Conservation (phyloP, 1,284 basidiomycete genomes). For the Leccinum variabile region DNA sequence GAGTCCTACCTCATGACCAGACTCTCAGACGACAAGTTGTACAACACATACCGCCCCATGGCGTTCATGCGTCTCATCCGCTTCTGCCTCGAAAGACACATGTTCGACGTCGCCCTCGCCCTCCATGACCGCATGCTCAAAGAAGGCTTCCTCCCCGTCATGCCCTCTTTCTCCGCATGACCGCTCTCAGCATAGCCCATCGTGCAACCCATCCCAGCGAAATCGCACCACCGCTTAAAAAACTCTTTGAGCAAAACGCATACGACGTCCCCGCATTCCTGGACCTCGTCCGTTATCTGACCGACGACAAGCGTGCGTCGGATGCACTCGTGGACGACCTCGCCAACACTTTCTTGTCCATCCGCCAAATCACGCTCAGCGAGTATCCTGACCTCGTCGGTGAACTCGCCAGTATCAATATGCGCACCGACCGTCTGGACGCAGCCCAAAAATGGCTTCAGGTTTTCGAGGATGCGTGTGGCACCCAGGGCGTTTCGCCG, state of each 20-base stretch:
- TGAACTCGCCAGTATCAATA: slow-evolving; percentile 40
- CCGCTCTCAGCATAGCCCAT: slow-evolving; percentile 33
- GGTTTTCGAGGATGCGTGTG: slow-evolving; percentile 29
- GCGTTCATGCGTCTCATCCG: slow-evolving; percentile 30
- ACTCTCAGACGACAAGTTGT: slow-evolving; percentile 29
- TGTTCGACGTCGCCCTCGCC: slow-evolving; percentile 39
- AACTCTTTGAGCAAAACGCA: slow-evolving; percentile 32
- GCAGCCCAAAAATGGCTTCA: slow-evolving; percentile 38
- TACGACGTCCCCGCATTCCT: slow-evolving; percentile 43
- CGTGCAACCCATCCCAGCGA: slow-evolving; percentile 18
- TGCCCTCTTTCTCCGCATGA: slow-evolving; percentile 43
- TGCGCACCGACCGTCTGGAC: slow-evolving; percentile 36
- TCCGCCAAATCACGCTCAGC: slow-evolving; percentile 35
- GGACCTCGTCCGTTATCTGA: slow-evolving; percentile 39
- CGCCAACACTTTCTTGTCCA: slow-evolving; percentile 38
- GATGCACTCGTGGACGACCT: slow-evolving; percentile 37
- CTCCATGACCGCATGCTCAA: slow-evolving; percentile 45
- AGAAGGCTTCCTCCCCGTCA: slow-evolving; percentile 41
- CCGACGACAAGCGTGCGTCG: slow-evolving; percentile 29
- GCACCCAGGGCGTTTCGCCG: slow-evolving; percentile 15
- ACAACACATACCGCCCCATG: slow-evolving; percentile 30
- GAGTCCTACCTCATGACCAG: slow-evolving; percentile 23
- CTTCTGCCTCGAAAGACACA: slow-evolving; percentile 30
- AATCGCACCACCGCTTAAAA: slow-evolving; percentile 27
- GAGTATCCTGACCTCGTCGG: slow-evolving; percentile 37